Evolutionary conservation across 805 yeast species (phyloP).

Genomic region (Saturnispora galanensis): DNA sequence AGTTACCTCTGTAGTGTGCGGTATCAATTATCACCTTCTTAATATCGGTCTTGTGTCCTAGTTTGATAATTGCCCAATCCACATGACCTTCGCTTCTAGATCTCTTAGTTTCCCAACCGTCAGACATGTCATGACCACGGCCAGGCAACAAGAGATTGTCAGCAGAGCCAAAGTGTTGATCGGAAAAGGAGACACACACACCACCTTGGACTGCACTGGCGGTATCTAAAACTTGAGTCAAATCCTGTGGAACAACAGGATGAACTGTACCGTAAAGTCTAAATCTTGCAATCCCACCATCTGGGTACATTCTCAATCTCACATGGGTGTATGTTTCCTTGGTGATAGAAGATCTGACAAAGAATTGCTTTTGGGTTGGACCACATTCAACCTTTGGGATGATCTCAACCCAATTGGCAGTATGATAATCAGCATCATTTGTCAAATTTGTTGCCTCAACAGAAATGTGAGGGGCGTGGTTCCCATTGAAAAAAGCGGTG

Average conservation of each 20-base stretch:
- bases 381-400: conserved; percentile 74
- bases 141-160: conserved; percentile 88
- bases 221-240: conserved; percentile 45
- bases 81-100: conserved; percentile 75
- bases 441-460: conserved; percentile 56
- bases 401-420: conserved; percentile 57
- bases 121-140: conserved; percentile 92
- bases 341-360: conserved; percentile 54
- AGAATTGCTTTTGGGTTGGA: conserved; percentile 80
- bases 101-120: conserved; percentile 96
- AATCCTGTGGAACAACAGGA: conserved; percentile 52
- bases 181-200: conserved; percentile 71
- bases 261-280: conserved; percentile 77
- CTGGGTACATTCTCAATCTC: conserved; percentile 88
- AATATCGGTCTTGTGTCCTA: conserved; percentile 58
- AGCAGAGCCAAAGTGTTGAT: conserved; percentile 91
- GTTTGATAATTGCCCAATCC: conserved; percentile 83
- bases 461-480: conserved; percentile 84
- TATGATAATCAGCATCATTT: conserved; percentile 26
- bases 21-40: conserved; percentile 70
- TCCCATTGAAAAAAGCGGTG: conserved; percentile 90
- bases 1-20: conserved; percentile 90
- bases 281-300: conserved; percentile 96
- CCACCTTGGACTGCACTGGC: conserved; percentile 86
- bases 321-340: conserved; percentile 61